phyloP scores from a whole-genome alignment of 2,329 filamentous ascomycete genomes.

The Colletotrichum theobromicola region DNA sequence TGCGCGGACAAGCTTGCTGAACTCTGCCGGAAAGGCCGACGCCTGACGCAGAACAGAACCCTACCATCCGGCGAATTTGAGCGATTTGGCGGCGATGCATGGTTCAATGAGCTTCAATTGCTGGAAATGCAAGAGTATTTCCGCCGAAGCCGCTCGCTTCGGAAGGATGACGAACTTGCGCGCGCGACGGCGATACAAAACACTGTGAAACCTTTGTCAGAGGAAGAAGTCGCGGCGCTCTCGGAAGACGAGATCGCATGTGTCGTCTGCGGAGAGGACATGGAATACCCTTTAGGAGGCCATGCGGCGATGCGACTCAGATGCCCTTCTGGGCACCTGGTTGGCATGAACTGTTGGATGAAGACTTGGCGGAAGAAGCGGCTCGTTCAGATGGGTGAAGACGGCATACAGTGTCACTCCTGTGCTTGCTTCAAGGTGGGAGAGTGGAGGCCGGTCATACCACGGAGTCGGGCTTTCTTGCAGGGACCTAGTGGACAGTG shows the following conservation, averaged over 20 bases:
- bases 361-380: background rate
- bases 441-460: background rate
- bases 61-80: background rate
- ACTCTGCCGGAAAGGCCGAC: background rate
- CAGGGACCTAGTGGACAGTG: background rate
- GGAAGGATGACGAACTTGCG: background rate
- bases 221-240: background rate
- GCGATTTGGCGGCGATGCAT: background rate
- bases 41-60: background rate
- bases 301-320: background rate
- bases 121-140: background rate
- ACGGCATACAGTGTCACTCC: background rate
- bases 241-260: background rate
- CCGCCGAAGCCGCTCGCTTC: background rate
- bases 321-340: background rate
- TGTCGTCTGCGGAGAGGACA: background rate
- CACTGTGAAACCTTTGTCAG: background rate
- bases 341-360: constrained; percentile 11
- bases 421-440: background rate
- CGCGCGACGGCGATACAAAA: background rate
- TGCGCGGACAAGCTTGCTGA: background rate
- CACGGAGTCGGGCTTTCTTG: background rate
- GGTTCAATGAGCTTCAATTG: background rate
- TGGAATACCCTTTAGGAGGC: background rate
- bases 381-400: background rate